A percentile compares a stretch with the other conserved stretches of the same genome.
Evolutionary conservation across 2,329 filamentous ascomycete genomes (phyloP).

Genomic region (Zasmidium angulare): DNA sequence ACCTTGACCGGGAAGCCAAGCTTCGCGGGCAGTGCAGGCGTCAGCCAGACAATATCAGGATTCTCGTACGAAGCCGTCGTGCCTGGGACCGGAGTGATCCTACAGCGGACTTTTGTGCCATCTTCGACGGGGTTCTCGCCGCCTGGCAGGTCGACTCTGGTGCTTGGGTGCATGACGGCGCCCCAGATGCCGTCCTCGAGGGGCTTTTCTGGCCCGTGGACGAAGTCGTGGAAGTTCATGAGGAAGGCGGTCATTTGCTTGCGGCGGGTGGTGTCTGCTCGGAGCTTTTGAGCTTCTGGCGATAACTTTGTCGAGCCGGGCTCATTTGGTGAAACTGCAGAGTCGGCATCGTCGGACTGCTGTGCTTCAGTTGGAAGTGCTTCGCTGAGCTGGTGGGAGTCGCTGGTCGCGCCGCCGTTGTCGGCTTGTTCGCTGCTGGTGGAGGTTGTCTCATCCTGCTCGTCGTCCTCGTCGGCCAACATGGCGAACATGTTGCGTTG

Average conservation of each 20-base stretch:
- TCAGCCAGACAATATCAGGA: not conserved
- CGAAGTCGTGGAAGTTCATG: not conserved
- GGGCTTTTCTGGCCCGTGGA: not conserved
- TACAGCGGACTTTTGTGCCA: not conserved
- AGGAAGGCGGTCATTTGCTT: not conserved
- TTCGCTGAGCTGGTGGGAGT: too few species aligned
- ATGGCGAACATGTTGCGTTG: too few species aligned
- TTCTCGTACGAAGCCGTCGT: not conserved
- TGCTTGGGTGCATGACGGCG: not conserved
- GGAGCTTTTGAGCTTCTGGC: not conserved
- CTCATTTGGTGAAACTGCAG: not conserved
- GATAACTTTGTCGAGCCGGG: not conserved
- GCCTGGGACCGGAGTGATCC: not conserved
- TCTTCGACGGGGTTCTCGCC: not conserved
- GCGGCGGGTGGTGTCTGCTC: not conserved
- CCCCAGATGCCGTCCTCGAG: not conserved
- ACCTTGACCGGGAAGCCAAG: not conserved
- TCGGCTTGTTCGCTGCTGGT: too few species aligned
- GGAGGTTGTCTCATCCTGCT: too few species aligned
- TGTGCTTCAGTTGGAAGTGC: too few species aligned
- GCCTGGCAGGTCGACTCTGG: not conserved
- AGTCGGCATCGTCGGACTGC: too few species aligned
- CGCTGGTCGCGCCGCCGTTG: too few species aligned
- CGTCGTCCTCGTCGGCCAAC: too few species aligned
- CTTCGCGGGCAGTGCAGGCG: not conserved